Percentiles rank a stretch among this genome's conserved stretches.
Conservation (phyloP, 208 protist genomes). For the Crithidia thermophila region DNA sequence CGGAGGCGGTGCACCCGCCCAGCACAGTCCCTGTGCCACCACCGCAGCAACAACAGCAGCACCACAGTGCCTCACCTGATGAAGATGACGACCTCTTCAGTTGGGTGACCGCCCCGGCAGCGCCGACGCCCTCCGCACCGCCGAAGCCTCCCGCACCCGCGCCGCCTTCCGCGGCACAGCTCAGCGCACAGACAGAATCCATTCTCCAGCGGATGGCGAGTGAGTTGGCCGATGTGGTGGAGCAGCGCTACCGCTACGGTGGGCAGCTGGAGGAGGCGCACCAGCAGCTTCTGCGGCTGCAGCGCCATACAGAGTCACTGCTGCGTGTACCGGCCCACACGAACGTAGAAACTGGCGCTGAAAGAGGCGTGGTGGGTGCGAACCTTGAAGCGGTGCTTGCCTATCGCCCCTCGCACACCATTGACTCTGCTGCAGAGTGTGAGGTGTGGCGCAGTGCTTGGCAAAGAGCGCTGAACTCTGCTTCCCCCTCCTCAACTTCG, state of each 20-base stretch:
- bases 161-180: background rate
- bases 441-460: constrained; percentile 27
- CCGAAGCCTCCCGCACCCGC: background rate
- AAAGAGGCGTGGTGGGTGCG: too few species aligned
- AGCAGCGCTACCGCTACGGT: constrained; percentile 3
- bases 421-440: constrained; percentile 15
- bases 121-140: background rate
- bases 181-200: too few species aligned
- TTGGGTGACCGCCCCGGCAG: constrained; percentile 18
- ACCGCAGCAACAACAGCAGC: background rate
- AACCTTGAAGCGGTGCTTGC: too few species aligned
- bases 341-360: too few species aligned
- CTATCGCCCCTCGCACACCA: constrained; percentile 20
- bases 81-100: constrained; percentile 23
- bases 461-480: constrained; percentile 4
- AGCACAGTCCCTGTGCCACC: too few species aligned
- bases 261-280: constrained; percentile 5
- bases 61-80: background rate
- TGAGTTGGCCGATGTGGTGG: constrained; percentile 16
- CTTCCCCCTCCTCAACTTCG: background rate
- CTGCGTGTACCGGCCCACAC: constrained; percentile 1
- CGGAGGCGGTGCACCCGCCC: background rate
- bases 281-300: constrained; percentile 17
- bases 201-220: constrained; percentile 7
- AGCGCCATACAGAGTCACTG: background rate